These are phyloP conservation scores for Geosmithia putterillii DNA, from an alignment of 2,329 filamentous ascomycete genomes.

Conservation along the genomic window DNA sequence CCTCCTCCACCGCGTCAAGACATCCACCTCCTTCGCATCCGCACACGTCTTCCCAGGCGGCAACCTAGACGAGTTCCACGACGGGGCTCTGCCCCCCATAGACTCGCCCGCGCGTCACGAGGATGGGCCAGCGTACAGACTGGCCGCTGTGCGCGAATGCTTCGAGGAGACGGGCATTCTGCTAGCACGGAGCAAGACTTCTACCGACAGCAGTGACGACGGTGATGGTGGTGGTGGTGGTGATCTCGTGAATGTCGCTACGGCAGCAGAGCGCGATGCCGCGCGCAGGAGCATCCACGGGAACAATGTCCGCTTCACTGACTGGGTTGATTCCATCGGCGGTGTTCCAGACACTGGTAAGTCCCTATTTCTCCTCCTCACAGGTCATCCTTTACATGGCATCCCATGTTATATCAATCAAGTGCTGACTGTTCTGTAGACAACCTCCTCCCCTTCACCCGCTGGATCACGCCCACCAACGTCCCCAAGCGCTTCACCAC, in stretches of 20 bases:
- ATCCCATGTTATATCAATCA: neutral
- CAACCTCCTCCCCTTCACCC: conserved; percentile 67
- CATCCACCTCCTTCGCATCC: conserved; percentile 73
- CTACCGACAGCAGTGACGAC: no score
- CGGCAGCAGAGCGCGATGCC: conserved; percentile 42
- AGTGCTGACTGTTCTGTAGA: conserved; percentile 24
- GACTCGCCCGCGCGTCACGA: conserved; percentile 46
- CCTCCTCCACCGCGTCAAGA: conserved; percentile 73
- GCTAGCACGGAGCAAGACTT: conserved; percentile 47
- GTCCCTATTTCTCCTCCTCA: conserved; percentile 7
- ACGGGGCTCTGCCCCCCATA: conserved; percentile 41
- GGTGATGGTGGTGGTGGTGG: conserved; percentile 37
- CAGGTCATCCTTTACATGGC: neutral
- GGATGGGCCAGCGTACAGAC: conserved; percentile 63
- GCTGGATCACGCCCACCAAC: conserved; percentile 76
- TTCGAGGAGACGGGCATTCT: conserved; percentile 93
- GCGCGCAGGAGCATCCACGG: conserved; percentile 59
- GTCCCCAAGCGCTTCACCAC: conserved; percentile 74
- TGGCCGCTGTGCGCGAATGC: conserved; percentile 77
- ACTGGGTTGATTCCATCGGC: conserved; percentile 48
- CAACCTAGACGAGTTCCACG: conserved; percentile 65
- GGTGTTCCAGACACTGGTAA: conserved; percentile 54
- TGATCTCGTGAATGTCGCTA: conserved; percentile 47
- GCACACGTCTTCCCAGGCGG: conserved; percentile 95
- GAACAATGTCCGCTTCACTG: conserved; percentile 49